Evolutionary conservation across 2,329 filamentous ascomycete genomes (phyloP).

Genomic region (Endocalyx cinctus): DNA sequence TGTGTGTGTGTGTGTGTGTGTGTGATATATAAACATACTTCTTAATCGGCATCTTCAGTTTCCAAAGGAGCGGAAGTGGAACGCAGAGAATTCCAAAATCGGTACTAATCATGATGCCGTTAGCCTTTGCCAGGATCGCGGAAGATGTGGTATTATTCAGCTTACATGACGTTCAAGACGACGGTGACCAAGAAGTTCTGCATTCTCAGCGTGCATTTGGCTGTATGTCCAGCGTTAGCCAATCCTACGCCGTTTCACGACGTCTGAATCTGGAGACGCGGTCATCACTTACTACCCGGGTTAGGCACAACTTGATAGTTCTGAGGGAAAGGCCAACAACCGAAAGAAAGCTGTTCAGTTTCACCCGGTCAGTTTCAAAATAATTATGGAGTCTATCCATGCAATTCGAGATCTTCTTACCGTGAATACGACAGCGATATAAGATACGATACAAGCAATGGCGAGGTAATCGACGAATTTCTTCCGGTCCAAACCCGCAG

Average conservation of each 20-base stretch:
- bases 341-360: no score
- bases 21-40: constrained; percentile 2
- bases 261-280: no score
- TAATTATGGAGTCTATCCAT: no score
- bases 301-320: constrained; percentile 8
- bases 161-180: constrained; percentile 11
- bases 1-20: background rate
- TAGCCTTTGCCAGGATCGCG: no score
- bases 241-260: no score
- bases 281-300: constrained; percentile 8
- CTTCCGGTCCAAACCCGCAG: constrained; percentile 12
- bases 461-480: constrained; percentile 4
- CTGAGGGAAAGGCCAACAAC: constrained; percentile 4
- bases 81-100: constrained; percentile 7
- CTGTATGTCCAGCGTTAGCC: no score
- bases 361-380: no score
- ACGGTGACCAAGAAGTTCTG: constrained; percentile 19
- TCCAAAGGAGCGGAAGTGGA: constrained; percentile 7
- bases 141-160: no score
- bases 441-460: constrained; percentile 3
- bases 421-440: constrained; percentile 4
- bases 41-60: constrained; percentile 6
- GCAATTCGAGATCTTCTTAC: constrained; percentile 2
- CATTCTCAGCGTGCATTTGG: constrained; percentile 15
- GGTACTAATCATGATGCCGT: no score